Evolutionary conservation across 495 filamentous ascomycete genomes (phyloP).

Genomic region (Trichocladium uniseriatum): DNA sequence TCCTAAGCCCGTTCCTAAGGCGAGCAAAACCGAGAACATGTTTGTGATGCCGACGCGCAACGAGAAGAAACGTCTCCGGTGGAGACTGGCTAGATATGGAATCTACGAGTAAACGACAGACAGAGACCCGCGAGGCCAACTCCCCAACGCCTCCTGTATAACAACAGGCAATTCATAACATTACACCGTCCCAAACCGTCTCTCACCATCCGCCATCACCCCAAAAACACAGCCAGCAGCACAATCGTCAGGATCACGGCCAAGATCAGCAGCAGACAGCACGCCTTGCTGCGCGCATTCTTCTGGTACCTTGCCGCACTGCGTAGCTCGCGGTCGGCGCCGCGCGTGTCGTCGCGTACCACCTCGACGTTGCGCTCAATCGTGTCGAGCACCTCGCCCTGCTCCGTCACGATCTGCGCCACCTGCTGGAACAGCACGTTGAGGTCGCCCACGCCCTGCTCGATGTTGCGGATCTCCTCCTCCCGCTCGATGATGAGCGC

Average conservation of each 20-base stretch:
- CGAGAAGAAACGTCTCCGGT: background rate
- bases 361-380: constrained; percentile 81
- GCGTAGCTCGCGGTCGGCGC: constrained; percentile 75
- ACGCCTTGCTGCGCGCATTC: constrained; percentile 83
- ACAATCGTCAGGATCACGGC: constrained; percentile 82
- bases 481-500: constrained; percentile 91
- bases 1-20: background rate
- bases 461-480: constrained; percentile 91
- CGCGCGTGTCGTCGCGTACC: constrained; percentile 66
- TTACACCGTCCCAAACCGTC: background rate
- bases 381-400: constrained; percentile 81
- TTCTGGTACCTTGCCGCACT: constrained; percentile 84
- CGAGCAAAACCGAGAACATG: constrained; percentile 1
- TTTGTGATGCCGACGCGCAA: constrained; percentile 19
- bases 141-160: constrained; percentile 14
- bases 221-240: constrained; percentile 70
- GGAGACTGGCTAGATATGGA: background rate
- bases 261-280: constrained; percentile 85
- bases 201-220: constrained; percentile 26
- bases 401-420: constrained; percentile 88
- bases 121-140: constrained; percentile 6
- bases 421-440: constrained; percentile 97
- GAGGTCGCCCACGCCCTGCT: constrained; percentile 87
- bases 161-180: constrained; percentile 6
- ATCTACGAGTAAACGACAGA: constrained; percentile 4